Conservation (phyloP, 2,329 filamentous ascomycete genomes). For the Diaporthe australafricana region DNA sequence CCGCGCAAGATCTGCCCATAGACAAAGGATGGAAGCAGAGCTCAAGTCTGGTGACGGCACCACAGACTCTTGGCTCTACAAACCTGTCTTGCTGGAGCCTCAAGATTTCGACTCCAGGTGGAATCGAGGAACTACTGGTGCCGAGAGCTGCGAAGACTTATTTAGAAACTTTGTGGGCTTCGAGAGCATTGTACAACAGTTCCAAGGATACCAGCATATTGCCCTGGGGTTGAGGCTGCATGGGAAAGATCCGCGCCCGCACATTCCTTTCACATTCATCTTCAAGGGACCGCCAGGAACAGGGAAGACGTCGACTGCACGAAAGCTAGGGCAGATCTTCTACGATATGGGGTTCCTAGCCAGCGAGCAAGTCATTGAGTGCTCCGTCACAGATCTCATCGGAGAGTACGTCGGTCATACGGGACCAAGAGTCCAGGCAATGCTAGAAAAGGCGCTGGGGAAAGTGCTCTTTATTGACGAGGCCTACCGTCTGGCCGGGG, state of each 20-base stretch:
- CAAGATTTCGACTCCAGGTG: no score
- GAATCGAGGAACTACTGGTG: no score
- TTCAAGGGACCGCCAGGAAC: neutral
- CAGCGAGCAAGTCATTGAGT: neutral
- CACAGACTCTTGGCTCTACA: no score
- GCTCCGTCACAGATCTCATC: neutral
- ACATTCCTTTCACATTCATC: neutral
- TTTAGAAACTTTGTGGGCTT: neutral
- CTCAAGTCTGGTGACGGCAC: no score
- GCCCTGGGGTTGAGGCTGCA: neutral
- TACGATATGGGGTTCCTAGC: neutral
- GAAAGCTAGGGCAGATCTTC: neutral
- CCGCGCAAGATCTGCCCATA: no score
- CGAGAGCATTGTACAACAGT: neutral
- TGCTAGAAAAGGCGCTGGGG: neutral
- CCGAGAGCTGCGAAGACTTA: no score
- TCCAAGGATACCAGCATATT: neutral
- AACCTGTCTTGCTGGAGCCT: no score
- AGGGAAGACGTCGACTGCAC: constrained; percentile 4
- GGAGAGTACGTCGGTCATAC: neutral
- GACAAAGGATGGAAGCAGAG: no score
- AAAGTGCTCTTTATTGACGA: neutral
- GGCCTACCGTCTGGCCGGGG: neutral
- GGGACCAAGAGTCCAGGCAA: neutral
- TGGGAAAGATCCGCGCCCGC: neutral